These are phyloP conservation scores for Spinellus fusiger DNA, from an alignment of 192 early-diverging fungal genomes.

Conservation along the genomic window DNA sequence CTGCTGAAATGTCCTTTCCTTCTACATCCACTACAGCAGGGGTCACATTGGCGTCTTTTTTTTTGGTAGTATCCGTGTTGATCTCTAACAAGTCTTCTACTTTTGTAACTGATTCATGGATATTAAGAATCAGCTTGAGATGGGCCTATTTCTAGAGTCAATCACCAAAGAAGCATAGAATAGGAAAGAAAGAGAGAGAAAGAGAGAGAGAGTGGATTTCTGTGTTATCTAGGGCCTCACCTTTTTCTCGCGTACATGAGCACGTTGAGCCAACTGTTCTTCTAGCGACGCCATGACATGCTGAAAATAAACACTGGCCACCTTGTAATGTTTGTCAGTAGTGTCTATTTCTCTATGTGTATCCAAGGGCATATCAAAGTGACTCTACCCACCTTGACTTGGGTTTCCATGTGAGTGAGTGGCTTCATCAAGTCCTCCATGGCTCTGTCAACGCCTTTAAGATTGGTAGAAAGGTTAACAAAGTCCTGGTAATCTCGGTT, in stretches of 20 bases:
- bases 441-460: slow-evolving; percentile 65
- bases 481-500: slow-evolving; percentile 79
- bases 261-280: slow-evolving; percentile 51
- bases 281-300: slow-evolving; percentile 50
- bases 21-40: background rate
- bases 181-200: background rate
- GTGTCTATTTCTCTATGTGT: no score
- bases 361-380: no score
- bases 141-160: slow-evolving; percentile 32
- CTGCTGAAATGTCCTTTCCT: background rate
- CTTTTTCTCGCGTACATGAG: slow-evolving; percentile 65
- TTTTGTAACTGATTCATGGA: slow-evolving; percentile 72
- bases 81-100: slow-evolving; percentile 66
- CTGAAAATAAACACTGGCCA: slow-evolving; percentile 42
- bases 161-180: background rate
- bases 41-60: background rate
- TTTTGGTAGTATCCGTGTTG: slow-evolving; percentile 24
- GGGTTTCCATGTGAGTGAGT: slow-evolving; percentile 51
- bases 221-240: slow-evolving; percentile 17
- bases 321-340: slow-evolving; percentile 36
- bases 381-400: slow-evolving; percentile 62
- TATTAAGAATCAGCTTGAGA: slow-evolving; percentile 66
- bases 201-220: background rate
- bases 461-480: slow-evolving; percentile 71
- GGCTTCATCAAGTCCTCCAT: slow-evolving; percentile 55